Evolutionary conservation across 2,329 filamentous ascomycete species (phyloP).

Genomic region (Beauveria pseudobassiana): DNA sequence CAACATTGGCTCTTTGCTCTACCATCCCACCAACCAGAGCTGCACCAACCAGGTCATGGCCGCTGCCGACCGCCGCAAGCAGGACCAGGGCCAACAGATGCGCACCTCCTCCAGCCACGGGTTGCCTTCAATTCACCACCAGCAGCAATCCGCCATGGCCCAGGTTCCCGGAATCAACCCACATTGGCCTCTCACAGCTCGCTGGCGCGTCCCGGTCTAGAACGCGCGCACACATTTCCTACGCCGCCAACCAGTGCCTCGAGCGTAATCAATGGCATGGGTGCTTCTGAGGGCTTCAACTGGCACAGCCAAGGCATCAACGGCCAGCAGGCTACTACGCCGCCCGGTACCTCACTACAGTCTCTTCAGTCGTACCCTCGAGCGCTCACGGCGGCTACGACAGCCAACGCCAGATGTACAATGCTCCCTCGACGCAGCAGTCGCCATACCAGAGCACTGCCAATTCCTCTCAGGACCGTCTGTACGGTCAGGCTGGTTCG

Average conservation of each 20-base stretch:
- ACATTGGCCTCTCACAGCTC: constrained; percentile 58
- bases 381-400: constrained; percentile 63
- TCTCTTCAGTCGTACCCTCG: constrained; percentile 69
- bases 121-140: constrained; percentile 63
- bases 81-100: constrained; percentile 56
- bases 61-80: constrained; percentile 69
- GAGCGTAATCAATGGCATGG: constrained; percentile 69
- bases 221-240: constrained; percentile 86
- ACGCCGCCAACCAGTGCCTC: constrained; percentile 92
- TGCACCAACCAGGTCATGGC: constrained; percentile 82
- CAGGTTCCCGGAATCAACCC: constrained; percentile 47
- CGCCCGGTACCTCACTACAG: constrained; percentile 69
- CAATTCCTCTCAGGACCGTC: constrained; percentile 51
- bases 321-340: constrained; percentile 68
- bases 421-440: constrained; percentile 59
- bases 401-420: constrained; percentile 70
- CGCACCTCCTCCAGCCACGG: constrained; percentile 47
- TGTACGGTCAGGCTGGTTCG: constrained; percentile 59
- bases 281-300: constrained; percentile 69
- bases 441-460: constrained; percentile 62
- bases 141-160: constrained; percentile 51
- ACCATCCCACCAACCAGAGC: constrained; percentile 84
- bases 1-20: constrained; percentile 88
- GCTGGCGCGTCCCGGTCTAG: constrained; percentile 67
- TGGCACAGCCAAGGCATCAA: constrained; percentile 62